Evolutionary conservation across 1,139 yeast genomes (phyloP).

Genomic region (Geotrichum citri-aurantii): DNA sequence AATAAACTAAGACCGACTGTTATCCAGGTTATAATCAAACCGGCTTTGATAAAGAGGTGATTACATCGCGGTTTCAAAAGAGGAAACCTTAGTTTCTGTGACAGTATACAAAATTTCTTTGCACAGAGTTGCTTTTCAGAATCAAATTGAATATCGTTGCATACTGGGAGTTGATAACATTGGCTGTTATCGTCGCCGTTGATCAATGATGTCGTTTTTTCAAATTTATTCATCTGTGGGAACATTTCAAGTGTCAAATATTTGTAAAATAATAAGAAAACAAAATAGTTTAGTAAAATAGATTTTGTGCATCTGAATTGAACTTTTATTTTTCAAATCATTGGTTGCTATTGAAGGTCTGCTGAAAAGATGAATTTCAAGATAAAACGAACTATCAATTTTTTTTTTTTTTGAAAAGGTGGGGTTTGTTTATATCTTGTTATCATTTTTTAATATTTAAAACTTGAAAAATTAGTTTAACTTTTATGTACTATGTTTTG

Average conservation of each 20-base stretch:
- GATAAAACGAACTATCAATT: no score
- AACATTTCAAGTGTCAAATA: no score
- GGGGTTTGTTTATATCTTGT: no score
- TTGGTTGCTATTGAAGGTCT: not conserved
- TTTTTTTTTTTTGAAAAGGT: no score
- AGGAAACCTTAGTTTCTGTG: not conserved
- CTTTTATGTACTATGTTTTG: not conserved
- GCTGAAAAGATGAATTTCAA: not conserved
- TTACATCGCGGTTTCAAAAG: not conserved
- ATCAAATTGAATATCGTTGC: not conserved
- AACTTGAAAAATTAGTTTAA: not conserved
- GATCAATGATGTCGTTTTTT: not conserved
- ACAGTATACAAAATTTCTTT: not conserved
- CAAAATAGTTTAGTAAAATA: not conserved
- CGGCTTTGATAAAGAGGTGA: not conserved
- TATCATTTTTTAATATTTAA: not conserved
- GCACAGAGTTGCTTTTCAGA: not conserved
- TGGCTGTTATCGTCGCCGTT: not conserved
- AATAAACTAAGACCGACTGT: not conserved
- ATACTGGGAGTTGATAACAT: not conserved
- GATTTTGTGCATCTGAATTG: no score
- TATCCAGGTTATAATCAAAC: not conserved
- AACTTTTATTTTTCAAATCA: no score
- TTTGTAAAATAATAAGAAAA: no score
- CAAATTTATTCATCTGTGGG: not conserved